Base-by-base conservation (phyloP, 371 early-diverging fungal genomes). In the Encephalitozoon hellem region DNA sequence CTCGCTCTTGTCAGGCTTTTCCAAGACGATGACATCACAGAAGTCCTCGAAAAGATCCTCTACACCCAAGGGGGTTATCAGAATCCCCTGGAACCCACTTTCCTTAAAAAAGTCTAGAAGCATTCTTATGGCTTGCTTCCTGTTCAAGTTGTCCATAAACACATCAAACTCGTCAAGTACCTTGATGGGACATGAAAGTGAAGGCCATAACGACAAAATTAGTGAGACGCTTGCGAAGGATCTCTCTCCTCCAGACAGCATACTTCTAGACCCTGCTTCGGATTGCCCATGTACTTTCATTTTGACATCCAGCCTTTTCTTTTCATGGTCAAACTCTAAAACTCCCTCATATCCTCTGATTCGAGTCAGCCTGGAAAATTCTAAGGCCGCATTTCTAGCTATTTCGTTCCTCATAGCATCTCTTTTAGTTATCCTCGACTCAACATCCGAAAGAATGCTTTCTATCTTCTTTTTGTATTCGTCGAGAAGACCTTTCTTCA, bases 91-190 rank as follows among this genome's bases (percentile, higher is more conserved):
- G 15, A 59, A 63, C 9, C 78, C 15, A 21, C 70, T 69, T 21
- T 70, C 43, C 28, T 53, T 54, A 47, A 82, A 67, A 64, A 77
- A 74, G 4, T 83, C 81, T 38, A 82, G 39, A 32, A 86, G 65
- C 9, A 59, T 30, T n/a, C 80, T 45, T 18, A 86, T 73, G 21
- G 82, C 78, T 12, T 68, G 78, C 38, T 83, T 83, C 54, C 86
- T 79, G 65, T 84, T 86, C 21, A 80, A 53, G 39, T 69, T 52
- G 59, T 88, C 98, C 97, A 96, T 96, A 81, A 95, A 99, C 15
- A 99, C 97, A 85, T 98, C 99, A 87, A 94, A 99, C 87, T 99
- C 99, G 85, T 99, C 99, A 77, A 99, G 85, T 67, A 93, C 90
- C 38, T 95, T 87, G 55, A 99, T 89, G 2, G 97, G 94, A 25